Evolutionary conservation across 768 basidiomycete species (phyloP).

Genomic region (Pilatotrama ljubarskyi): DNA sequence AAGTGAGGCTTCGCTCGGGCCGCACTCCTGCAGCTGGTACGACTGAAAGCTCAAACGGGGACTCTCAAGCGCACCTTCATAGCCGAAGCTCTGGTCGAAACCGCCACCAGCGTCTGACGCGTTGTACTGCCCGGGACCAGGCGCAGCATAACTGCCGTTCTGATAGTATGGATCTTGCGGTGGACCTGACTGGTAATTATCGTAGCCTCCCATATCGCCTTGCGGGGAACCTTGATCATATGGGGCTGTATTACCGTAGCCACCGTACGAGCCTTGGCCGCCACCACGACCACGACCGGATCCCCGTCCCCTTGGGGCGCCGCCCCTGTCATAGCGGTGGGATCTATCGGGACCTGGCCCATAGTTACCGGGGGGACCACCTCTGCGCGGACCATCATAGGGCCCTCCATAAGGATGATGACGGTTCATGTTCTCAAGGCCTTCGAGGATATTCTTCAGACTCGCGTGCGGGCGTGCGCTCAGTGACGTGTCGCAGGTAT

Average conservation of each 20-base stretch:
- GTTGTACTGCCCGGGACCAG: slow-evolving; percentile 49
- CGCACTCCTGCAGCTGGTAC: neutral
- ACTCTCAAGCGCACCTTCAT: slow-evolving; percentile 85
- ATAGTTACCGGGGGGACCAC: slow-evolving; percentile 63
- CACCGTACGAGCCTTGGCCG: slow-evolving; percentile 43
- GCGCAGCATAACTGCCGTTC: slow-evolving; percentile 58
- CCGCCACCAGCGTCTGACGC: slow-evolving; percentile 46
- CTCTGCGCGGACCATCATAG: slow-evolving; percentile 64
- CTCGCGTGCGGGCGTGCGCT: slow-evolving; percentile 19
- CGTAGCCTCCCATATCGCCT: slow-evolving; percentile 65
- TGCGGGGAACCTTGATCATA: slow-evolving; percentile 70
- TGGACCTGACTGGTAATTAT: slow-evolving; percentile 61
- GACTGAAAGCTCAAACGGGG: slow-evolving; percentile 42
- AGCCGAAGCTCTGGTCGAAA: slow-evolving; percentile 61
- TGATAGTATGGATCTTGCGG: slow-evolving; percentile 69
- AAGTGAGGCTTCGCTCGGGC: neutral
- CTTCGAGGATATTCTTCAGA: slow-evolving; percentile 20
- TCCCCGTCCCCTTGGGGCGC: slow-evolving; percentile 47
- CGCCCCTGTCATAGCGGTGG: slow-evolving; percentile 62
- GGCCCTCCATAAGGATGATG: slow-evolving; percentile 82
- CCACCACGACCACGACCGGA: slow-evolving; percentile 37
- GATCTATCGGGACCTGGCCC: slow-evolving; percentile 66
- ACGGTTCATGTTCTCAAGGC: slow-evolving; percentile 66
- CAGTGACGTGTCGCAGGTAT: slow-evolving; percentile 21
- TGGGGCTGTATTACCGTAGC: slow-evolving; percentile 48